A percentile compares a stretch with the other conserved stretches of the same genome.
phyloP scores from a whole-genome alignment of 768 basidiomycete genomes.

The Mycena epipterygia region DNA sequence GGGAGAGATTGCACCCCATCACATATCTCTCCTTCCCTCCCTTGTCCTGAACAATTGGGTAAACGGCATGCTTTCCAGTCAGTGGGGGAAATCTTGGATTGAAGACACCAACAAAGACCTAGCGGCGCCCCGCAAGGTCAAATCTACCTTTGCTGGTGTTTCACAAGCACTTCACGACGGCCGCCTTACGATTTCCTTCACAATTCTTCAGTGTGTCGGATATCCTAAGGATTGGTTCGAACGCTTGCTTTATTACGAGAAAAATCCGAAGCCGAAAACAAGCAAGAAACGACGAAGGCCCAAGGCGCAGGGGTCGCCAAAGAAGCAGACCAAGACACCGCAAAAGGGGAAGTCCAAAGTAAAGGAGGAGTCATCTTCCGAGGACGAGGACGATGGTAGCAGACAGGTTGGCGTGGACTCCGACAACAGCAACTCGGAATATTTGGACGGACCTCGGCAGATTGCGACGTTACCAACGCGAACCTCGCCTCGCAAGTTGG shows the following conservation, averaged over 20 bases:
- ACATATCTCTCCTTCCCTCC: constrained; percentile 23
- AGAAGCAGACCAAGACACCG: neutral
- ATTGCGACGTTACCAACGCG: constrained; percentile 3
- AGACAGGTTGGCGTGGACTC: neutral
- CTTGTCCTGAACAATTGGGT: constrained; percentile 28
- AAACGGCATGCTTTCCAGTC: neutral
- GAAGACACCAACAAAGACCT: neutral
- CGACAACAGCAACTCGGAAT: neutral
- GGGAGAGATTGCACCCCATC: constrained; percentile 31
- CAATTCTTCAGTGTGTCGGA: constrained; percentile 38
- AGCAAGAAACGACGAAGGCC: constrained; percentile 2
- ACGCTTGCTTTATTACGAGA: constrained; percentile 26
- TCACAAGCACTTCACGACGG: constrained; percentile 34
- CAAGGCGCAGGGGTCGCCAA: neutral
- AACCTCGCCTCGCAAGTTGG: neutral
- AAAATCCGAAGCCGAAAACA: constrained; percentile 25
- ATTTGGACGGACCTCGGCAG: neutral
- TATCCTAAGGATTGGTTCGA: constrained; percentile 39
- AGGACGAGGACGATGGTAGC: neutral
- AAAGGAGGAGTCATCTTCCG: neutral
- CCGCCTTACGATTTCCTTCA: constrained; percentile 34
- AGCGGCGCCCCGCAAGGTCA: neutral
- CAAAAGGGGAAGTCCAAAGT: neutral
- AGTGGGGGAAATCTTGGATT: constrained; percentile 24
- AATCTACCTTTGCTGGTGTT: constrained; percentile 16